These are phyloP conservation scores for Clavispora phyllophila DNA, from an alignment of 805 yeast genomes.

Conservation along the genomic window DNA sequence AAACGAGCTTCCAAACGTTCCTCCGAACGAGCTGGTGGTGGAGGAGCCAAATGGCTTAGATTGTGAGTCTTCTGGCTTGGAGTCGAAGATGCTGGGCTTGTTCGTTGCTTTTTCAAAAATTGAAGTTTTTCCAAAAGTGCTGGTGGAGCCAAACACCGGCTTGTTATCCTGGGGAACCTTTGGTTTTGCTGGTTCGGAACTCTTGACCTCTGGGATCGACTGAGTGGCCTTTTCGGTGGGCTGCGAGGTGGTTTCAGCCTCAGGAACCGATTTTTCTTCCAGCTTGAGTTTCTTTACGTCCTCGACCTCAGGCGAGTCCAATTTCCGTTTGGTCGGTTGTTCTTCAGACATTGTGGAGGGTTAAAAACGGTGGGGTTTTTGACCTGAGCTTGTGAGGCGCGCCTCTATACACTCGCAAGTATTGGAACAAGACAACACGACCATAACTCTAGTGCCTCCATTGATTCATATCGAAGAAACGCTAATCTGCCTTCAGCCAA, in stretches of 20 bases:
- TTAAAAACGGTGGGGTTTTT: neutral
- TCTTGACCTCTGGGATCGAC: neutral
- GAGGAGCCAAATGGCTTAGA: slow-evolving; percentile 2
- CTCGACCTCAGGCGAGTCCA: neutral
- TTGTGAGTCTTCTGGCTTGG: neutral
- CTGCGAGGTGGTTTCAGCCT: neutral
- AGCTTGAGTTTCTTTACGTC: slow-evolving; percentile 1
- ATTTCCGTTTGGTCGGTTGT: neutral
- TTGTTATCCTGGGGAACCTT: neutral
- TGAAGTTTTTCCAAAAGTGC: slow-evolving; percentile 32
- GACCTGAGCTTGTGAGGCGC: neutral
- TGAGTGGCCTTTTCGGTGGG: neutral
- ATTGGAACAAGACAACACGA: neutral
- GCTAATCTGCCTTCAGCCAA: no score
- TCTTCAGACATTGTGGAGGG: neutral
- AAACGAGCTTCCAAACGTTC: slow-evolving; percentile 9
- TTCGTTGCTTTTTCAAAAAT: slow-evolving; percentile 21
- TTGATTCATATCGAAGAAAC: no score
- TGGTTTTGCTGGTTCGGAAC: neutral
- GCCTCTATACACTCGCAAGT: neutral
- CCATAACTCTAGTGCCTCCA: no score
- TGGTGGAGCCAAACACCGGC: slow-evolving; percentile 38
- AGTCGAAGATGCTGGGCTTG: slow-evolving; percentile 24
- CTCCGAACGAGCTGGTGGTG: slow-evolving; percentile 1
- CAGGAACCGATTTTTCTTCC: neutral